Percentiles rank a stretch among this genome's conserved stretches.
Evolutionary conservation across 805 yeast genomes (phyloP).

Genomic region (Saturnispora silvae): DNA sequence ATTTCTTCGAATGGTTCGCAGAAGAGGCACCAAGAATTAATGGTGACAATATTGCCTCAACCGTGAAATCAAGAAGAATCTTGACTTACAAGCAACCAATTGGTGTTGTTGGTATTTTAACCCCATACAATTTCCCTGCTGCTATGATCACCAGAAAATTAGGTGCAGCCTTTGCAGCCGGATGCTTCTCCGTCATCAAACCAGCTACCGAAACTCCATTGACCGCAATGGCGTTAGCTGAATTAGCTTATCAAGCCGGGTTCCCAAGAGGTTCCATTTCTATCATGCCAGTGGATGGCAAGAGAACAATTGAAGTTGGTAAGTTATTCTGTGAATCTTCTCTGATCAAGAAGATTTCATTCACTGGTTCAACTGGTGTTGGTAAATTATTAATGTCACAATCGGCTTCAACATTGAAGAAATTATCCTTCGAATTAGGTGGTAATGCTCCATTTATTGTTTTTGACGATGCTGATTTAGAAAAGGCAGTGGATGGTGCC

Average conservation of each 20-base stretch:
- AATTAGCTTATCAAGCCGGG: constrained; percentile 46
- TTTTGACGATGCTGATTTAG: constrained; percentile 75
- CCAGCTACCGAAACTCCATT: constrained; percentile 60
- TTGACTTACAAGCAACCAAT: constrained; percentile 58
- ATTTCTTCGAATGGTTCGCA: constrained; percentile 52
- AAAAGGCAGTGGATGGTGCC: constrained; percentile 64
- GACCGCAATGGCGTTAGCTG: constrained; percentile 47
- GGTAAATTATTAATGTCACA: constrained; percentile 82
- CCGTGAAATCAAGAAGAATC: constrained; percentile 42
- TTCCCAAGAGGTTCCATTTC: constrained; percentile 56
- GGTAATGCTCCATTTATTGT: constrained; percentile 93
- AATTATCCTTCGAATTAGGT: constrained; percentile 88
- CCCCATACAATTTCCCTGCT: constrained; percentile 67
- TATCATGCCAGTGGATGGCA: constrained; percentile 56
- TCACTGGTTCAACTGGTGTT: constrained; percentile 58
- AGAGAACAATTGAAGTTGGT: constrained; percentile 52
- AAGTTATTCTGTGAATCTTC: constrained; percentile 47
- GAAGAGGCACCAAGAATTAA: constrained; percentile 65
- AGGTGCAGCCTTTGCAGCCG: constrained; percentile 60
- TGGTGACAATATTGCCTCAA: constrained; percentile 51
- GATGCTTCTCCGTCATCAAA: constrained; percentile 53
- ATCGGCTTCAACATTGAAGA: constrained; percentile 79
- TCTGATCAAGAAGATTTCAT: constrained; percentile 60
- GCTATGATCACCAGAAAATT: constrained; percentile 60
- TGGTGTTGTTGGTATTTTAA: constrained; percentile 63